A percentile compares a stretch with the other conserved stretches of the same genome.
phyloP scores from a whole-genome alignment of 2,329 filamentous ascomycete species.

The Colletotrichum incanum region DNA sequence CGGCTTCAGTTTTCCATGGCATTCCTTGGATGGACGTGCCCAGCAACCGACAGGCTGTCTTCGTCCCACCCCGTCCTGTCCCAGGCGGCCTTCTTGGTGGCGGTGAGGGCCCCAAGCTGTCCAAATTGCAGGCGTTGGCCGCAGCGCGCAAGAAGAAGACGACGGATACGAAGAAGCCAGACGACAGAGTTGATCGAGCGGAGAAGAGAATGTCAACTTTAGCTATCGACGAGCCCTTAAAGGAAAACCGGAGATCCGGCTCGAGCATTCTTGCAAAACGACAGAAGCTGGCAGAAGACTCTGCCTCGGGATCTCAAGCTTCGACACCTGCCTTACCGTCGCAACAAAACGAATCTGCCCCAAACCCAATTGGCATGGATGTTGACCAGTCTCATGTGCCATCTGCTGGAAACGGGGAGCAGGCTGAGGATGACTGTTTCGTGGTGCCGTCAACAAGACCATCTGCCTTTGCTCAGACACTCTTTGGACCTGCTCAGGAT shows the following conservation, averaged over 20 bases:
- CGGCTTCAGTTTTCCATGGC: slow-evolving; percentile 81
- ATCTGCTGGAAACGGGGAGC: neutral
- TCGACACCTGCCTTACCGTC: neutral
- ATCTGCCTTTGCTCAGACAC: slow-evolving; percentile 71
- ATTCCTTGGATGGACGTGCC: slow-evolving; percentile 89
- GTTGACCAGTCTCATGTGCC: slow-evolving; percentile 6
- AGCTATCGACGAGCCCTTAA: slow-evolving; percentile 44
- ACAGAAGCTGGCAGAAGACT: slow-evolving; percentile 45
- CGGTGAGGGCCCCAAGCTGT: slow-evolving; percentile 78
- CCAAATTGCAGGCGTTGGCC: slow-evolving; percentile 92
- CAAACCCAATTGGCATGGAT: slow-evolving; percentile 32
- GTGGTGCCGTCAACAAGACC: slow-evolving; percentile 53
- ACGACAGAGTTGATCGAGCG: slow-evolving; percentile 48
- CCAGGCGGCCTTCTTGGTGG: slow-evolving; percentile 86
- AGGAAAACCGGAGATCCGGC: slow-evolving; percentile 41
- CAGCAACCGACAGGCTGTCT: slow-evolving; percentile 73
- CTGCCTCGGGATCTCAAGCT: slow-evolving; percentile 22
- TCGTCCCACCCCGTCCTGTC: slow-evolving; percentile 67
- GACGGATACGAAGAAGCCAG: slow-evolving; percentile 68
- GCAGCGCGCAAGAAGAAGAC: slow-evolving; percentile 89
- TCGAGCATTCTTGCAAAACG: slow-evolving; percentile 45
- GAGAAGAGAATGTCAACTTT: slow-evolving; percentile 51
- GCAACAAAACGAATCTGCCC: neutral
- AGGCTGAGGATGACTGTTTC: slow-evolving; percentile 29
- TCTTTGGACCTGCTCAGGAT: slow-evolving; percentile 61